Percentiles rank a stretch among this genome's conserved stretches.
Conservation (phyloP, 768 basidiomycete species). For the Astraeus odoratus region DNA sequence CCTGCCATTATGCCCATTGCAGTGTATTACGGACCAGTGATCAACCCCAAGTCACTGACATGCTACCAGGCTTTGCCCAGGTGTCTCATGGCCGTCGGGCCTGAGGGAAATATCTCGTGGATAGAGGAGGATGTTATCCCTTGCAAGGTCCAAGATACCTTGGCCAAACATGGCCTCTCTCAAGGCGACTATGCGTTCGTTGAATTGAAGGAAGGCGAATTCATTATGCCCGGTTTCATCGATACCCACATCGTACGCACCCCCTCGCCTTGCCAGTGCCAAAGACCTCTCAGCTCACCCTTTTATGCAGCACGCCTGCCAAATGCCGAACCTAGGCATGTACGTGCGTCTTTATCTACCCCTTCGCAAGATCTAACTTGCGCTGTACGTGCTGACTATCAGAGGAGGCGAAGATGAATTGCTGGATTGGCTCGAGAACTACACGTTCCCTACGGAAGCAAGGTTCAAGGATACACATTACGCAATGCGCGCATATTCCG, state of each 20-base stretch:
- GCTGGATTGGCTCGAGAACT: constrained; percentile 76
- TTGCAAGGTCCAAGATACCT: constrained; percentile 38
- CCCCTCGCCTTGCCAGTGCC: constrained; percentile 23
- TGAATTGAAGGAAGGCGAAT: constrained; percentile 33
- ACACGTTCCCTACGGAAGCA: constrained; percentile 86
- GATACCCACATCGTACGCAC: constrained; percentile 88
- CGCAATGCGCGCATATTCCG: constrained; percentile 60
- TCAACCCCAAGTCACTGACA: constrained; percentile 44
- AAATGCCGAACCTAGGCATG: constrained; percentile 39
- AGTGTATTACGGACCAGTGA: constrained; percentile 50
- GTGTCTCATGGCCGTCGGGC: constrained; percentile 48
- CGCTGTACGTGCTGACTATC: too few species aligned
- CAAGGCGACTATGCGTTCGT: background rate
- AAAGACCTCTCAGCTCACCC: constrained; percentile 1
- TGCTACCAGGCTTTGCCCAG: constrained; percentile 40
- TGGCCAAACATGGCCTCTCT: background rate
- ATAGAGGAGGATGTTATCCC: constrained; percentile 51
- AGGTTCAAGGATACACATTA: constrained; percentile 65
- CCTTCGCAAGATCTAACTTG: too few species aligned
- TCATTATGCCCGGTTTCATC: constrained; percentile 81
- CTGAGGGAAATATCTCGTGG: constrained; percentile 61
- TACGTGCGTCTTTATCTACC: constrained; percentile 9
- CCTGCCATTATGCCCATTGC: constrained; percentile 19
- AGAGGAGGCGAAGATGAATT: constrained; percentile 85
- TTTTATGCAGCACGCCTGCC: constrained; percentile 27